Percentiles rank a stretch among this genome's conserved stretches.
Conservation (phyloP, 257 asterid species). For the Lycium ferocissimum region DNA sequence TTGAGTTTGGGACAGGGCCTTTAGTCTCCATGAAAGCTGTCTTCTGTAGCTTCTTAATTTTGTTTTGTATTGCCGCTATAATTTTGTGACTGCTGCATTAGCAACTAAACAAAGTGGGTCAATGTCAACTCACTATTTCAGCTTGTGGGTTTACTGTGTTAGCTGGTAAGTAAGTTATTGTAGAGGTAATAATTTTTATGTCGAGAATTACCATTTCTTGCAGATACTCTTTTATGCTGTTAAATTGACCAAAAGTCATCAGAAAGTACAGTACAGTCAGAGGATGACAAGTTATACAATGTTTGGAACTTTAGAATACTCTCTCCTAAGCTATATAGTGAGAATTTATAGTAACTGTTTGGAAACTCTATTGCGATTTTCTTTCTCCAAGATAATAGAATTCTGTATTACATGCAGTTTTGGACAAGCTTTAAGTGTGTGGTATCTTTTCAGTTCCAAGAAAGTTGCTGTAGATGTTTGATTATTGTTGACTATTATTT, state of each 20-base stretch:
- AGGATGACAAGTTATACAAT: neutral
- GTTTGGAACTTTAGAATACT: neutral
- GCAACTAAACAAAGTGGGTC: neutral
- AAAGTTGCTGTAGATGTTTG: neutral
- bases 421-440: slow-evolving; percentile 2
- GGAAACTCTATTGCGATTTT: neutral
- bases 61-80: neutral
- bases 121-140: neutral
- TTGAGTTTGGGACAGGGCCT: neutral
- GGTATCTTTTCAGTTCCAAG: neutral
- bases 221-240: neutral
- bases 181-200: neutral
- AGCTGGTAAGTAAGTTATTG: neutral
- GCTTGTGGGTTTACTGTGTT: neutral
- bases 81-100: slow-evolving; percentile 22
- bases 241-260: neutral
- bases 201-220: neutral
- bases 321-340: slow-evolving; percentile 17
- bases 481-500: neutral
- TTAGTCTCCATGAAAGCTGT: neutral
- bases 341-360: neutral
- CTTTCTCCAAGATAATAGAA: neutral
- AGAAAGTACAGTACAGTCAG: neutral
- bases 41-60: neutral
- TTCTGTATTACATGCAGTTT: neutral